Evolutionary conservation across 352 stramenopile genomes (phyloP).

Genomic region (Pythium vanterpoolii): DNA sequence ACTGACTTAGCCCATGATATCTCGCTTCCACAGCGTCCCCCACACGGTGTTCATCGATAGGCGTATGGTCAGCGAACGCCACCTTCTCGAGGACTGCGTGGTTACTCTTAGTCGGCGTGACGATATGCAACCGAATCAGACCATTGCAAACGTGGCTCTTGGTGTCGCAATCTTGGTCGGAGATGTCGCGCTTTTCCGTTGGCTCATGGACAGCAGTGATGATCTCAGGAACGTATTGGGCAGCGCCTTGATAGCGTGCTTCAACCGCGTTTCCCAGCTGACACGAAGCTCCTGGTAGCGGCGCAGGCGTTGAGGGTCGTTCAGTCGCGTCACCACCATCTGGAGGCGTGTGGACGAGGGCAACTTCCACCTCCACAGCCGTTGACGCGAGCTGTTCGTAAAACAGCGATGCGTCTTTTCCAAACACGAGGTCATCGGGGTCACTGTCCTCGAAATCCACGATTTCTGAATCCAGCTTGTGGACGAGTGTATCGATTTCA

Average conservation of each 20-base stretch:
- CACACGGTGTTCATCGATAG: background rate
- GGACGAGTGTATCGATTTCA: slow-evolving; percentile 3
- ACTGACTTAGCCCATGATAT: slow-evolving; percentile 11
- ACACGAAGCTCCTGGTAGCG: background rate
- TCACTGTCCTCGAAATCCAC: background rate
- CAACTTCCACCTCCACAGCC: background rate
- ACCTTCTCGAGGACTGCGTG: background rate
- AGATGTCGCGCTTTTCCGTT: slow-evolving; percentile 23
- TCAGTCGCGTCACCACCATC: background rate
- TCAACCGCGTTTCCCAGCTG: slow-evolving; percentile 8
- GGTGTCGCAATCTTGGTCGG: slow-evolving; percentile 29
- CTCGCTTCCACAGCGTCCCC: slow-evolving; percentile 13
- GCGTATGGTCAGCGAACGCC: background rate
- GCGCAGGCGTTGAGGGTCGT: background rate
- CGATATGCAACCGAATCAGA: slow-evolving; percentile 17
- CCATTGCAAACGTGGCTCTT: slow-evolving; percentile 25
- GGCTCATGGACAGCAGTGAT: slow-evolving; percentile 11
- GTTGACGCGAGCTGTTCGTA: background rate
- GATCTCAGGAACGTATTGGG: background rate
- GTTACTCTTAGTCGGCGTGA: background rate
- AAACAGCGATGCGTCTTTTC: slow-evolving; percentile 10
- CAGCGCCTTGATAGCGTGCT: slow-evolving; percentile 1
- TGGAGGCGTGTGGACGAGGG: background rate
- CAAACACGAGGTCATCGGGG: slow-evolving; percentile 8
- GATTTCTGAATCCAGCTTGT: slow-evolving; percentile 2